Base-by-base conservation (phyloP, 2,329 filamentous ascomycete genomes). In the Drechslera avenae region DNA sequence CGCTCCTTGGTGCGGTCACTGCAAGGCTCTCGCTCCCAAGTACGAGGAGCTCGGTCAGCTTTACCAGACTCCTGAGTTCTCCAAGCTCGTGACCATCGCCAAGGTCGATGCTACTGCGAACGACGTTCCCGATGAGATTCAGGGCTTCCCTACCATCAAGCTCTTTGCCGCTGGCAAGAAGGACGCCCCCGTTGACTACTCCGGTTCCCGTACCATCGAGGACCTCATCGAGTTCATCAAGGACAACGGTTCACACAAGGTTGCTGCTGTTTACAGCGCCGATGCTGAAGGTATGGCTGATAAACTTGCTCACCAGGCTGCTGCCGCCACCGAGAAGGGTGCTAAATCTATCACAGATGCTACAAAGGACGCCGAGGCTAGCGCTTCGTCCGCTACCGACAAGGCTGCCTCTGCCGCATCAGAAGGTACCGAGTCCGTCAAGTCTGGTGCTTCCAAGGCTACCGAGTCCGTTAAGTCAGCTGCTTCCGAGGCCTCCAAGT, bases 111-210 rank as follows among this genome's bases (percentile, higher is more conserved):
- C 94, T 52, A 99, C 94, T 57, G 78, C 80, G 79, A 99, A 99
- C 81, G 94, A 99, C 68, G 90, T 97, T 51, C 94, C 94, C 51
- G 93, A 97, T 77, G 90, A 96, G 80, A 91, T 99, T 72, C 85
- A 90, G 77, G 94, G 94, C 60, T 99, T 99, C 88, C 94, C 94
- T 50, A 99, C 94, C 75, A 97, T 99, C 85, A 97, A 97, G 85
- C 85, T 99, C 64, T 99, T 86, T 88, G 85, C 90, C 60, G 94
- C 94, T 67, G 92, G 91, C 69, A 83, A 83, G 77, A 99, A 99
- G 86, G 82, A 83, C 71, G 81, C 86, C 64, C 90, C 94, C 52
- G 77, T 97, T 58, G 90, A 91, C 66, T 99, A 97, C 85, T 83
- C 82, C 60, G 94, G 94, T 67, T 84, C 87, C 60, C 91, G 94